Base-by-base conservation (phyloP, 495 filamentous ascomycete species). In the Tuber umbilicatum region DNA sequence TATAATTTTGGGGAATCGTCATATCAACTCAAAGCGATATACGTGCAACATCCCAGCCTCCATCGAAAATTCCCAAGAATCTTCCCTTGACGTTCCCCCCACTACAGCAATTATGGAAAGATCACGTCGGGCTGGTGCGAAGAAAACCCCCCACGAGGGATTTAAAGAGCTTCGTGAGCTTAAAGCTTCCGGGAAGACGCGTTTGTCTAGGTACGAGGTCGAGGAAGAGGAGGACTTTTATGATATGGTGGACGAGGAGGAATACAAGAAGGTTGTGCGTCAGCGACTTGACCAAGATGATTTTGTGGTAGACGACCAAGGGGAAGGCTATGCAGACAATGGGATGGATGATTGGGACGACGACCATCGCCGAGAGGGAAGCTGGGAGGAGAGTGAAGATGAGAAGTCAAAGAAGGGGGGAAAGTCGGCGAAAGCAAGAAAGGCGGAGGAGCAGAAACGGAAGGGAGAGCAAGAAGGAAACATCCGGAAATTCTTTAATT, bases 251-350 rank as follows among this genome's bases (percentile, higher is more conserved):
- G 94, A 98, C 82, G 95, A 99, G 79, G 94, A 97, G 80, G 91
- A 92, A 70, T 99, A 99, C 87, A 97, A 97, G 84, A 95, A 97
- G 82, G 89, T 97, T 73, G 93, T 99, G 60, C 89, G 94, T 50
- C 89, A 91, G 68, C 91, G 96, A 35, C 86, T 99, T 68, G 93
- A 97, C 82, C 88, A 94, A 81, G 95, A 99, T 82, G 95, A 99
- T 85, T 99, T 99, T 75, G 94, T 99, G 73, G 92, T 99, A 72
- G 93, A 96, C 84, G 92, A 95, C 84, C 94, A 96, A 84, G 94
- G 93, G 71, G 92, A 92, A 76, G 93, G 93, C 39, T 99, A 99
- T 82, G 94, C 92, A 71, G 95, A 99, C 81, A 96, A 99, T 82
- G 95, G 95, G 73, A 92, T 95, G 70, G 95, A 99, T 82, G 95